Conservation (phyloP, 2,329 filamentous ascomycete genomes). For the Chaetomiaceae sp. region DNA sequence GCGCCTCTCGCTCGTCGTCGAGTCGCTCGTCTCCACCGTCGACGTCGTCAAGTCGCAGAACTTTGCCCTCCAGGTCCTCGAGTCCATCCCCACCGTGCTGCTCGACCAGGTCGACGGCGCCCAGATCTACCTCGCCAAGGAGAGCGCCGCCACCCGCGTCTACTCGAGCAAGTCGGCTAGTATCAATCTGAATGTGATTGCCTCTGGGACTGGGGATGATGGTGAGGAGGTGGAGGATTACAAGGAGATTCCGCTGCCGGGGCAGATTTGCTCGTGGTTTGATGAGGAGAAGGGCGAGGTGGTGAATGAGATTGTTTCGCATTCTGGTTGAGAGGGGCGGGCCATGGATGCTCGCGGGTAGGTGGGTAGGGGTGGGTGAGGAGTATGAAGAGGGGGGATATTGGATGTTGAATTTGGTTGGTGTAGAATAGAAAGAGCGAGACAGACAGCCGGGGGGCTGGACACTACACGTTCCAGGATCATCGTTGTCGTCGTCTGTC, state of each 20-base stretch:
- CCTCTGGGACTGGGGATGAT: constrained; percentile 45
- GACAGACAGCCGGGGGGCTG: too few species aligned
- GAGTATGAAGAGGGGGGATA: too few species aligned
- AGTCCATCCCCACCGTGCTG: constrained; percentile 74
- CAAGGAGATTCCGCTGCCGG: constrained; percentile 79
- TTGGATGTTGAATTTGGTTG: too few species aligned
- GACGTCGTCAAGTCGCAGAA: constrained; percentile 95
- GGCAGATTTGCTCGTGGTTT: constrained; percentile 79
- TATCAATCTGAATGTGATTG: constrained; percentile 81
- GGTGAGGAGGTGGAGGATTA: constrained; percentile 74
- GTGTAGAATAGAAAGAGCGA: neutral
- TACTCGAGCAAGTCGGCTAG: constrained; percentile 84
- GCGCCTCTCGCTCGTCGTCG: constrained; percentile 78
- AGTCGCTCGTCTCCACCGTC: constrained; percentile 82
- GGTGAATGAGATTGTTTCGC: constrained; percentile 91
- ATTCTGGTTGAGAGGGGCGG: constrained; percentile 60
- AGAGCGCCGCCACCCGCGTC: constrained; percentile 72
- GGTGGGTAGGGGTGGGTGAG: neutral
- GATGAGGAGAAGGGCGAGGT: constrained; percentile 66
- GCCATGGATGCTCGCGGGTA: neutral
- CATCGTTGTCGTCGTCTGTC: too few species aligned
- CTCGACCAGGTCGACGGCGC: constrained; percentile 92
- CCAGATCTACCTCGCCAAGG: constrained; percentile 77
- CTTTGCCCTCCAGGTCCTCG: constrained; percentile 85
- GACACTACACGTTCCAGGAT: too few species aligned